Evolutionary conservation across 2,329 filamentous ascomycete species (phyloP), one percentile per base, ranked within the genome.

Genomic region (Nigrospora sphaerica): DNA sequence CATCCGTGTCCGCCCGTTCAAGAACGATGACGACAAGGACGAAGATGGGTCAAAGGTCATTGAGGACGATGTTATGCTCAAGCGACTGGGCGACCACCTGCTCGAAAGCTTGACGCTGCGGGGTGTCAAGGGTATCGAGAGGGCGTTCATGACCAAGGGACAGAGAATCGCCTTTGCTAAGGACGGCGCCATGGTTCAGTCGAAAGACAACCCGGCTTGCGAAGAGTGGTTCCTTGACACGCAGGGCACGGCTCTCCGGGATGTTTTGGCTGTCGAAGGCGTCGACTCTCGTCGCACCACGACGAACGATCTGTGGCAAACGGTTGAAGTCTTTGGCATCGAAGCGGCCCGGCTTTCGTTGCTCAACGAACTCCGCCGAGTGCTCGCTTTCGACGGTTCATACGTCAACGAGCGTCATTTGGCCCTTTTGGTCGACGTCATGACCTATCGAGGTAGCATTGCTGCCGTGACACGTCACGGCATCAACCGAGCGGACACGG

Each of bases 331-430:
- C 11, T 93, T 98, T 52, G 93, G 93, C 63, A 98, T 98, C 53
- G 93, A 98, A 64, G 95, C 90, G 54, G 90, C 90, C 50, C 86
- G 93, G 60, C 82, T 86, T 41, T 87, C 91, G 45, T 75, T 98
- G 48, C 82, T 95, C 56, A 84, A 86, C 51, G 95, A 98, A 64
- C 70, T 98, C 74, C 89, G 86, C 31, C 84, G 89, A 60, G 93
- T 99, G 63, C 71, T 99, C 72, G 91, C 93, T 23, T 98, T 98
- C 64, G 93, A 97, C 64, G 95, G 95, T 79, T 97, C 93, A 13
- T 98, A 98, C 65, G 93, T 98, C 78, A 98, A 98, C 67, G 90
- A 97, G 71, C 90, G 93, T 60, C 93, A 98, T 73, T 83, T 98
- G 73, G 88, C 91, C 41, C 81, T 98, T 33, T 77, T 98, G 45